These are phyloP conservation scores for Elsinoe batatas DNA, from an alignment of 2,329 filamentous ascomycete genomes.

Conservation along the genomic window DNA sequence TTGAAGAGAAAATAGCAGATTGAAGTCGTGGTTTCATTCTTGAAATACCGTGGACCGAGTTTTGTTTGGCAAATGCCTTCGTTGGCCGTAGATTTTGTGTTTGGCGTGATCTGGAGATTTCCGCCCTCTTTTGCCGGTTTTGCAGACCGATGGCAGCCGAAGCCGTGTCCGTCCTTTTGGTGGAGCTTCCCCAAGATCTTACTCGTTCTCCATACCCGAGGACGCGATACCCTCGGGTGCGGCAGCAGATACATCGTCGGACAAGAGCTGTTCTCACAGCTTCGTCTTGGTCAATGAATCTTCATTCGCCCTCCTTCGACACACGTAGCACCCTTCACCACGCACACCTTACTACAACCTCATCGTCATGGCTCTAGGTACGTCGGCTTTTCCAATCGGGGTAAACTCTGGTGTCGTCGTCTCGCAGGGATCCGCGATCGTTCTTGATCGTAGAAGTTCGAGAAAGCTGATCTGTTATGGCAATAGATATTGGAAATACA, in stretches of 20 bases:
- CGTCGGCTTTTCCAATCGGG: constrained; percentile 7
- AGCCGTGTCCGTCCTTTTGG: no score
- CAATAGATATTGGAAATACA: background rate
- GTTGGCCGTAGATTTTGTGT: no score
- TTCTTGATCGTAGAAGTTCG: background rate
- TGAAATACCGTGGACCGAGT: no score
- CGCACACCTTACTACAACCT: background rate
- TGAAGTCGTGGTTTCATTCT: no score
- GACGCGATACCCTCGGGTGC: constrained; percentile 8
- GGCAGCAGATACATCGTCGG: background rate
- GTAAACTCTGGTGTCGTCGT: background rate
- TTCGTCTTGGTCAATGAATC: background rate
- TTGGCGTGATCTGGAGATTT: background rate
- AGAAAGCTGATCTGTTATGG: background rate
- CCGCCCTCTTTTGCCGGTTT: constrained; percentile 1
- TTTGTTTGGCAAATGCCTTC: no score
- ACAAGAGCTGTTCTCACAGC: background rate
- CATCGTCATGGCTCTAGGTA: constrained; percentile 7
- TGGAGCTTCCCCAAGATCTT: background rate
- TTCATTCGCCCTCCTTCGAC: background rate
- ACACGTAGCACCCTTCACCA: background rate
- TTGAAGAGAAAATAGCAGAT: no score
- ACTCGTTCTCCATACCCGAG: constrained; percentile 7
- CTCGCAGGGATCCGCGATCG: no score
- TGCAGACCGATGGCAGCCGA: background rate